phyloP scores from a whole-genome alignment of 768 basidiomycete genomes.

The Amylocystis lapponica region DNA sequence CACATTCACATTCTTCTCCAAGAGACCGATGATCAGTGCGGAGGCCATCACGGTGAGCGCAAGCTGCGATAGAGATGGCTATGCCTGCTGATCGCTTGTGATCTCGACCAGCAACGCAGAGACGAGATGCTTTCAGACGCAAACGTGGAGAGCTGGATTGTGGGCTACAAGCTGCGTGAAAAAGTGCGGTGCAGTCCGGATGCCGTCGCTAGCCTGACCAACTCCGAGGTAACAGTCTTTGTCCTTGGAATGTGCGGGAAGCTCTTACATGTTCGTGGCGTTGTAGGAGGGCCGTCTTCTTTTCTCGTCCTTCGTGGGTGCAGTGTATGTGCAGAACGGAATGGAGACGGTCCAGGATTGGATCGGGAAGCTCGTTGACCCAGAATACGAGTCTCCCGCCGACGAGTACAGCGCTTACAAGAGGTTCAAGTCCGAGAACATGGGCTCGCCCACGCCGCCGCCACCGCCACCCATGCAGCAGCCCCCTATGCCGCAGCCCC shows the following conservation, averaged over 20 bases:
- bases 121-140: slow-evolving; percentile 29
- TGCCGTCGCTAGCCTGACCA: slow-evolving; percentile 30
- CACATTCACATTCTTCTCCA: slow-evolving; percentile 42
- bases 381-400: slow-evolving; percentile 16
- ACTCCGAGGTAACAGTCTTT: slow-evolving; percentile 28
- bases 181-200: slow-evolving; percentile 46
- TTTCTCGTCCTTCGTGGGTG: slow-evolving; percentile 61
- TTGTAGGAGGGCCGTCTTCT: slow-evolving; percentile 49
- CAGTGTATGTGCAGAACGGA: slow-evolving; percentile 57
- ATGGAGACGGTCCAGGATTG: slow-evolving; percentile 43
- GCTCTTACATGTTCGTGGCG: slow-evolving; percentile 7
- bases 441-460: slow-evolving; percentile 5
- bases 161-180: slow-evolving; percentile 43
- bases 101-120: slow-evolving; percentile 19
- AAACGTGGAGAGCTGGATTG: slow-evolving; percentile 44
- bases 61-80: slow-evolving; percentile 33
- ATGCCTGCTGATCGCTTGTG: neutral
- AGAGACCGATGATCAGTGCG: slow-evolving; percentile 33
- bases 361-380: slow-evolving; percentile 54
- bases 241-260: slow-evolving; percentile 23
- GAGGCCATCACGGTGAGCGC: slow-evolving; percentile 38
- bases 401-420: slow-evolving; percentile 7
- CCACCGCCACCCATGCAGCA: slow-evolving; percentile 20
- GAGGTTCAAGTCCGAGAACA: slow-evolving; percentile 14
- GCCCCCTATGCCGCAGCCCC: slow-evolving; percentile 29